Evolutionary conservation across 2,329 filamentous ascomycete genomes (phyloP), one percentile per base, ranked within the genome.

Genomic region (Hypomyces rosellus): DNA sequence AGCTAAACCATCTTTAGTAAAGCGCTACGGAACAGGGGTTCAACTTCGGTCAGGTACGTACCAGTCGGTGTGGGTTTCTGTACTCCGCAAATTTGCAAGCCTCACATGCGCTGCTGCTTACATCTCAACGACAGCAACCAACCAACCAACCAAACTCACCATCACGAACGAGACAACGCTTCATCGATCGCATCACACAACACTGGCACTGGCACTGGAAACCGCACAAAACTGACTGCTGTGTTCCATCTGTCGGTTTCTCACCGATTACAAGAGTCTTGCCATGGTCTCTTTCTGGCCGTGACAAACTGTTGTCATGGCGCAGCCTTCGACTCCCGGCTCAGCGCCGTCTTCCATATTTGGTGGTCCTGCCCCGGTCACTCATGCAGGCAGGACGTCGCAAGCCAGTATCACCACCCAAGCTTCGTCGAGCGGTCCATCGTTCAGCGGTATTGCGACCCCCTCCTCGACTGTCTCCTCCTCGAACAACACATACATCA

Each of bases 401-500:
- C 65, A 68, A 37, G 22, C 55, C 52, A 37, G 53, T 48, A 46
- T 58, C 50, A 42, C 58, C 45, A 61, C 59, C 55, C 62, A 65
- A 49, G 45, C 57, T 22, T 61, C 59, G 33, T 63, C 64, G 30
- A 54, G 55, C 15, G 20, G 40, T 12, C 3, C 25, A n/a, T 16
- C 41, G 14, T 30, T 13, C 11, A 34, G 14, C 41, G 14, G 16
- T n/a, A 44, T n/a, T 30, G 22, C 15, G 9, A 49, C 47, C 5
- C 25, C 54, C 20, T 16, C 47, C 63, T 59, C 63, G 38, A 53
- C 55, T 15, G 50, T 60, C 37, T 67, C 72, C 39, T 71, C 78
- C 45, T 80, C 81, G 16, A 84, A 81, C 70, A 88, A 88, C 64
- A 90, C 91, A 20, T 96, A 92, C 72, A 84, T 96, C 63, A 93